phyloP scores from a whole-genome alignment of 2,329 filamentous ascomycete species.

The Penicillium sp. region DNA sequence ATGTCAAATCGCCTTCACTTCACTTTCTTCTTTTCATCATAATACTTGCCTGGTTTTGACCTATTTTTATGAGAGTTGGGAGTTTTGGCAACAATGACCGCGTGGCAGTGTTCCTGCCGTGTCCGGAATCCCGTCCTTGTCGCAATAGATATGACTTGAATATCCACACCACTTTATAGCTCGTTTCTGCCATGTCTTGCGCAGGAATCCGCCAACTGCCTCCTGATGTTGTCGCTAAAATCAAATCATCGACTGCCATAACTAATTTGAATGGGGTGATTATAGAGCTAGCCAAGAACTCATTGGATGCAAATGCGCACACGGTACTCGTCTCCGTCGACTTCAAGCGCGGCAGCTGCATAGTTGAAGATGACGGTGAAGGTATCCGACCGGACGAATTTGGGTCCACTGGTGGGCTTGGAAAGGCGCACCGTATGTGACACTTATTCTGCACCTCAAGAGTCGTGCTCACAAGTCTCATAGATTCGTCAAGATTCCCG shows the following conservation, averaged over 20 bases:
- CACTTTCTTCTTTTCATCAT: neutral
- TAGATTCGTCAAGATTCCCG: slow-evolving; percentile 76
- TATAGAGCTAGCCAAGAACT: slow-evolving; percentile 73
- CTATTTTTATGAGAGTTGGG: neutral
- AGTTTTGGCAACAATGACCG: slow-evolving; percentile 7
- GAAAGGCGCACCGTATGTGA: slow-evolving; percentile 65
- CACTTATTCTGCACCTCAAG: neutral
- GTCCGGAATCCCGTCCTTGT: neutral
- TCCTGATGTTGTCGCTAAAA: slow-evolving; percentile 67
- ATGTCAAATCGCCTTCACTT: slow-evolving; percentile 12
- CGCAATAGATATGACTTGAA: slow-evolving; percentile 11
- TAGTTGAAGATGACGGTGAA: slow-evolving; percentile 77
- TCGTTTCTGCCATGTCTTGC: slow-evolving; percentile 25
- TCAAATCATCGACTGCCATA: slow-evolving; percentile 81
- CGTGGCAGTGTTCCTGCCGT: slow-evolving; percentile 4
- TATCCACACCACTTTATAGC: neutral
- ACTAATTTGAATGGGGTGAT: slow-evolving; percentile 70
- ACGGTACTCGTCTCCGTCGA: slow-evolving; percentile 71
- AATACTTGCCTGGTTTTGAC: neutral
- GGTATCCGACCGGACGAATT: slow-evolving; percentile 79
- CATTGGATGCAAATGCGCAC: slow-evolving; percentile 73
- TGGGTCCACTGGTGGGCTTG: slow-evolving; percentile 64
- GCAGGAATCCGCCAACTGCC: slow-evolving; percentile 66
- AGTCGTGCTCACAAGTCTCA: slow-evolving; percentile 11
- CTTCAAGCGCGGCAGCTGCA: slow-evolving; percentile 71